Evolutionary conservation across 495 filamentous ascomycete species (phyloP).

Genomic region (Neurospora sp.): DNA sequence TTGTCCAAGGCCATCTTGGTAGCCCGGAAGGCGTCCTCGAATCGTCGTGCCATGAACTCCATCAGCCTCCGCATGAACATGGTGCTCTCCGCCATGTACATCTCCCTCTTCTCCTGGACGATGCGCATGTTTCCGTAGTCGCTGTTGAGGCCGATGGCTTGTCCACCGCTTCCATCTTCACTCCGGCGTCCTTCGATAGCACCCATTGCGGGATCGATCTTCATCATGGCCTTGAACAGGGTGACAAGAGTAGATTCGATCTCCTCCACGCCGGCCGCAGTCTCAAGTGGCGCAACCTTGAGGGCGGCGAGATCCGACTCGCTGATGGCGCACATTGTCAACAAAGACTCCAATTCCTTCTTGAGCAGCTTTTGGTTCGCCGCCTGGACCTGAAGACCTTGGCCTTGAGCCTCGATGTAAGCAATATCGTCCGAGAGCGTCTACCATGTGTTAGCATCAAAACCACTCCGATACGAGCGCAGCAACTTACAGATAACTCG

Average conservation of each 20-base stretch:
- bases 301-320: slow-evolving; percentile 61
- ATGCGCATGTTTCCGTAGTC: slow-evolving; percentile 88
- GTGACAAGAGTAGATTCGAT: slow-evolving; percentile 70
- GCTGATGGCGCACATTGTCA: slow-evolving; percentile 83
- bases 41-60: slow-evolving; percentile 70
- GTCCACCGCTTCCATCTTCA: slow-evolving; percentile 39
- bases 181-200: slow-evolving; percentile 41
- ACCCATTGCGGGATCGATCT: slow-evolving; percentile 73
- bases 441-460: slow-evolving; percentile 42
- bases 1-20: slow-evolving; percentile 47
- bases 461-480: background rate
- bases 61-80: slow-evolving; percentile 68
- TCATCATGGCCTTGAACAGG: slow-evolving; percentile 88
- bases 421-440: slow-evolving; percentile 91
- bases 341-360: slow-evolving; percentile 69
- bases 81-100: slow-evolving; percentile 61
- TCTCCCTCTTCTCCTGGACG: slow-evolving; percentile 84
- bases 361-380: slow-evolving; percentile 94
- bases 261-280: slow-evolving; percentile 54
- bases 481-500: slow-evolving; percentile 69
- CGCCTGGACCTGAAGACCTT: slow-evolving; percentile 92
- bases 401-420: slow-evolving; percentile 93
- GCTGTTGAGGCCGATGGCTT: slow-evolving; percentile 51
- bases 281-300: slow-evolving; percentile 63
- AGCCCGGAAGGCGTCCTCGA: slow-evolving; percentile 61